Evolutionary conservation across 2,329 filamentous ascomycete species (phyloP).

Genomic region (Cucurbitaria berberidis): DNA sequence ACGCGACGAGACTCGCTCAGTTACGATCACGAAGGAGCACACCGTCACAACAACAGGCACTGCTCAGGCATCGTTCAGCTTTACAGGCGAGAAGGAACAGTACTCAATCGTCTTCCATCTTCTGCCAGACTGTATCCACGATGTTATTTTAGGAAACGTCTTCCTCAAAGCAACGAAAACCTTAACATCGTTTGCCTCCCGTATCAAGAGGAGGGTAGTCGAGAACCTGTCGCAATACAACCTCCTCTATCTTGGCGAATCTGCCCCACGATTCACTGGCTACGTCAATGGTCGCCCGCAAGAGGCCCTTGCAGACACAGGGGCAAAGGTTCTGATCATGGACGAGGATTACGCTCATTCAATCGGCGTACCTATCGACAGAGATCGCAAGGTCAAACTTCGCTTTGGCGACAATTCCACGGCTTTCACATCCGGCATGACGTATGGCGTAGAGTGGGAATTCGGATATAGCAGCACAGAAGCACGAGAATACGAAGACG

Average conservation of each 20-base stretch:
- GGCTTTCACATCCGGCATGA: constrained; percentile 16
- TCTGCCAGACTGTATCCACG: constrained; percentile 11
- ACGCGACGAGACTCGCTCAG: not conserved
- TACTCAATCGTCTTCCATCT: constrained; percentile 11
- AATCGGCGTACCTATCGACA: constrained; percentile 5
- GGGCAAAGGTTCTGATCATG: constrained; percentile 15
- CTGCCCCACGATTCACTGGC: constrained; percentile 14
- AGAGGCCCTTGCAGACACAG: constrained; percentile 17
- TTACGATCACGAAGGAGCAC: constrained; percentile 9
- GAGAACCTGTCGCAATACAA: not conserved
- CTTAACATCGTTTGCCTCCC: constrained; percentile 11
- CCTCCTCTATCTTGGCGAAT: constrained; percentile 15
- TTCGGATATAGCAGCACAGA: constrained; percentile 12
- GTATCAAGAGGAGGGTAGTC: constrained; percentile 4
- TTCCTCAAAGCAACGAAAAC: constrained; percentile 16
- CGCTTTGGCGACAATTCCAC: constrained; percentile 19
- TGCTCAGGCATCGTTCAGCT: constrained; percentile 1
- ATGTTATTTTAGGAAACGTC: constrained; percentile 13
- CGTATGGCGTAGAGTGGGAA: constrained; percentile 14
- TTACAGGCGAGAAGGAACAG: constrained; percentile 1
- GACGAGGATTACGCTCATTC: constrained; percentile 15
- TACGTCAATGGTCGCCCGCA: constrained; percentile 11
- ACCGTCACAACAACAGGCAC: constrained; percentile 7
- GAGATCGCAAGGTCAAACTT: not conserved
- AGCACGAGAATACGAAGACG: too few species aligned